phyloP scores from a whole-genome alignment of 1,284 basidiomycete genomes.

The Tremellales sp. region DNA sequence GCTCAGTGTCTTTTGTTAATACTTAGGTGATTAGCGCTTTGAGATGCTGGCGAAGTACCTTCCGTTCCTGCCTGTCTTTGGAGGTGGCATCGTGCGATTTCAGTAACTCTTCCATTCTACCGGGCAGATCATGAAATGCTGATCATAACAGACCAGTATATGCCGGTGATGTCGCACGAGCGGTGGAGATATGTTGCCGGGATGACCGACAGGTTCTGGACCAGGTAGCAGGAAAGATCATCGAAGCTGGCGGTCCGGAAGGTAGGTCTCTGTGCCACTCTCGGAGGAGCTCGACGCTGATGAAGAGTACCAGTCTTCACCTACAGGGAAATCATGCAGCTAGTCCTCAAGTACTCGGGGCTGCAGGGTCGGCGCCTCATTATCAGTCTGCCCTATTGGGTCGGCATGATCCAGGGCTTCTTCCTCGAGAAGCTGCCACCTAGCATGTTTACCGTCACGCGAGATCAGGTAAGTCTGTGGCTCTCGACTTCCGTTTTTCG shows the following conservation, averaged over 20 bases:
- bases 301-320: conserved; percentile 58
- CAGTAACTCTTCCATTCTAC: conserved; percentile 46
- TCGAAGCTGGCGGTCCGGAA: conserved; percentile 67
- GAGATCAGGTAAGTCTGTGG: conserved; percentile 56
- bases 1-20: background rate
- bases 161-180: conserved; percentile 60
- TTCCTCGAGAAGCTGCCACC: conserved; percentile 60
- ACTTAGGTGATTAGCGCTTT: conserved; percentile 64
- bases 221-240: conserved; percentile 55
- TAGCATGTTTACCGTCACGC: conserved; percentile 64
- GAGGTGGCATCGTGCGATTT: conserved; percentile 61
- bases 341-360: conserved; percentile 56
- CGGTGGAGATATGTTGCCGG: conserved; percentile 59
- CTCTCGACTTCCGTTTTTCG: background rate
- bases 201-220: conserved; percentile 47
- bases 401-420: conserved; percentile 61
- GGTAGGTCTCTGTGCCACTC: conserved; percentile 47
- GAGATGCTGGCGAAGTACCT: conserved; percentile 57
- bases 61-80: conserved; percentile 68
- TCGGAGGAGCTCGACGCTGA: background rate
- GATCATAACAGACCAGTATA: conserved; percentile 54
- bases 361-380: conserved; percentile 54
- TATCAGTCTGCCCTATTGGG: conserved; percentile 58
- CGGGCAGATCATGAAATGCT: background rate
- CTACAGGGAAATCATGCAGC: conserved; percentile 61